A percentile compares a stretch with the other conserved stretches of the same genome.
phyloP scores from a whole-genome alignment of 495 filamentous ascomycete species.

The Apodospora peruviana region DNA sequence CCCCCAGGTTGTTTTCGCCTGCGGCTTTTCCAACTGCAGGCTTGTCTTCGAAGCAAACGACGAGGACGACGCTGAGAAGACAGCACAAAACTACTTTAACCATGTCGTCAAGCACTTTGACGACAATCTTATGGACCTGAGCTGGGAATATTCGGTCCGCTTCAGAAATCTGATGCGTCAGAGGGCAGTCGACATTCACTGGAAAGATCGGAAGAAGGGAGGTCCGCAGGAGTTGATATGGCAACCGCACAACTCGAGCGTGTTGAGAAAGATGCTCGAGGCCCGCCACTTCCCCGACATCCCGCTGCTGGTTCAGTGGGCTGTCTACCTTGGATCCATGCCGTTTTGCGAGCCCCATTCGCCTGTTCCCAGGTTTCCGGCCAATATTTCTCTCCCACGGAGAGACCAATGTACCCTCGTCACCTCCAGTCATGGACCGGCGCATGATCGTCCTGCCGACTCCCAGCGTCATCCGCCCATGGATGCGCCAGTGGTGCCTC shows the following conservation, averaged over 20 bases:
- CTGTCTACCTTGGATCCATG: no score
- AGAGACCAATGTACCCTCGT: no score
- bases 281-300: slow-evolving; percentile 16
- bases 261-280: slow-evolving; percentile 20
- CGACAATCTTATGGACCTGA: slow-evolving; percentile 9
- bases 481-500: no score
- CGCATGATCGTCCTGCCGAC: no score
- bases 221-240: slow-evolving; percentile 10
- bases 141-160: slow-evolving; percentile 19
- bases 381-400: no score
- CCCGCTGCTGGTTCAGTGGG: slow-evolving; percentile 13
- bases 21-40: slow-evolving; percentile 21
- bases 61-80: slow-evolving; percentile 9
- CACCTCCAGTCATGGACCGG: no score
- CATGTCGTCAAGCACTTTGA: slow-evolving; percentile 22
- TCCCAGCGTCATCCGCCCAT: no score
- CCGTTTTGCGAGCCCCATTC: no score
- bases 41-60: slow-evolving; percentile 17
- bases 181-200: slow-evolving; percentile 3
- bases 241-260: slow-evolving; percentile 17
- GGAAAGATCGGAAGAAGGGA: slow-evolving; percentile 10
- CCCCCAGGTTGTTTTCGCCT: slow-evolving; percentile 22
- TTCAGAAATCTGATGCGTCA: slow-evolving; percentile 24
- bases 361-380: no score
- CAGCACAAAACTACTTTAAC: slow-evolving; percentile 17